These are phyloP conservation scores for Houttuynia cordata DNA, from an alignment of 164 flowering plant genomes.

Conservation along the genomic window DNA sequence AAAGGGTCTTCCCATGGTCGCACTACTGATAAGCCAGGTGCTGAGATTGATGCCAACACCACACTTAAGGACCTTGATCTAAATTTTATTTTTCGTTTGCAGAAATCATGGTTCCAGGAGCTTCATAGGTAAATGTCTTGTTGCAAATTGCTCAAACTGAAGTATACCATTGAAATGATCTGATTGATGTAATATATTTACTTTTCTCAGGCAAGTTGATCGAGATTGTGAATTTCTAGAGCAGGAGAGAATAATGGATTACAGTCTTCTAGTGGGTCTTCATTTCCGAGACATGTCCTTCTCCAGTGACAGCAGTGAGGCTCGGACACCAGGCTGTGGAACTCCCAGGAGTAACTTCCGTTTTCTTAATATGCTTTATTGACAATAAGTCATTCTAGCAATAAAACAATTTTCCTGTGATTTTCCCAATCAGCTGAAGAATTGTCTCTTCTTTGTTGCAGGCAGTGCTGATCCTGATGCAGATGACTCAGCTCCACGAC, in stretches of 20 bases:
- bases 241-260: constrained; percentile 88
- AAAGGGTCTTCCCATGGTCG: constrained; percentile 68
- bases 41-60: constrained; percentile 44
- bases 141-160: too few species aligned
- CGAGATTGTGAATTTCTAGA: constrained; percentile 84
- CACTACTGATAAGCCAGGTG: constrained; percentile 34
- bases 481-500: constrained; percentile 26
- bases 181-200: neutral
- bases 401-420: neutral
- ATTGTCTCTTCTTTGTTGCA: constrained; percentile 10
- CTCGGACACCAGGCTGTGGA: constrained; percentile 7
- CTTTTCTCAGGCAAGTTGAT: constrained; percentile 66
- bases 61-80: constrained; percentile 68
- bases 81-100: constrained; percentile 37
- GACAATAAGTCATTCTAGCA: too few species aligned
- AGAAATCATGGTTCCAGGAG: constrained; percentile 44
- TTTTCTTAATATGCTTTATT: neutral
- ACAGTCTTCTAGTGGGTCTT: constrained; percentile 76
- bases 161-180: neutral
- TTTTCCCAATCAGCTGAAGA: neutral
- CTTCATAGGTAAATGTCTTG: constrained; percentile 24
- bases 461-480: constrained; percentile 24
- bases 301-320: constrained; percentile 16
- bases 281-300: constrained; percentile 51
- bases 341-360: constrained; percentile 20